Evolutionary conservation across 2,329 filamentous ascomycete genomes (phyloP).

Genomic region (Emergomyces pasteurianus): DNA sequence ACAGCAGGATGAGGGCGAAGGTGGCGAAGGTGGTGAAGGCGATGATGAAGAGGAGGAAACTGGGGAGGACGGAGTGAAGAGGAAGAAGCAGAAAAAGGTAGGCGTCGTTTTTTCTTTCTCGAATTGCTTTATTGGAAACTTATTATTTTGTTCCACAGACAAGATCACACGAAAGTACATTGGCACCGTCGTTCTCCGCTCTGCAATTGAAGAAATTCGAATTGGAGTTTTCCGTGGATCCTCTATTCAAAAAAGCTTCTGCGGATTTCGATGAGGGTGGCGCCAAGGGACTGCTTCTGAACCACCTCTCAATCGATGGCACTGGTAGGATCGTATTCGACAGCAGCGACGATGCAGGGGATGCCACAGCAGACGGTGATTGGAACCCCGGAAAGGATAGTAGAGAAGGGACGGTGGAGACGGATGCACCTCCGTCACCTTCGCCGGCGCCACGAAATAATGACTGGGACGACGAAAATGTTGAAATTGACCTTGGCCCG

Average conservation of each 20-base stretch:
- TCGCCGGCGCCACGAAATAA: conserved; percentile 23
- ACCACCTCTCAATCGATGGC: conserved; percentile 90
- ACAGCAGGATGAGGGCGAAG: conserved; percentile 50
- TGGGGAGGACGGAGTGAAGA: conserved; percentile 34
- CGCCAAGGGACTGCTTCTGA: conserved; percentile 85
- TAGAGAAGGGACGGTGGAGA: conserved; percentile 32
- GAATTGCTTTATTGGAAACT: conserved; percentile 8
- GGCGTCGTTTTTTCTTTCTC: not conserved
- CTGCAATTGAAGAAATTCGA: conserved; percentile 96
- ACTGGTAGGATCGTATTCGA: conserved; percentile 94
- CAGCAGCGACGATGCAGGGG: conserved; percentile 74
- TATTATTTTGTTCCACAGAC: conserved; percentile 33
- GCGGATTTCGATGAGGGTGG: conserved; percentile 98
- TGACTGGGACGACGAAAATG: conserved; percentile 37
- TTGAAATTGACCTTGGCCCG: conserved; percentile 65
- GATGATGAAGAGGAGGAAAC: conserved; percentile 43
- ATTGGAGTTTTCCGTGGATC: conserved; percentile 90
- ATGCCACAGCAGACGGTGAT: conserved; percentile 33
- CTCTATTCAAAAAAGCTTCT: conserved; percentile 97
- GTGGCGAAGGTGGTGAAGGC: conserved; percentile 51
- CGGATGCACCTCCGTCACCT: conserved; percentile 29
- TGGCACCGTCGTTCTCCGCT: conserved; percentile 77
- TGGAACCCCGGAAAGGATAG: conserved; percentile 20
- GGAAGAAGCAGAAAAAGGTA: conserved; percentile 61
- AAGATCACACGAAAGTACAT: conserved; percentile 81